Conservation (phyloP, 2,329 filamentous ascomycete species). For the Colletotrichum tropicale region DNA sequence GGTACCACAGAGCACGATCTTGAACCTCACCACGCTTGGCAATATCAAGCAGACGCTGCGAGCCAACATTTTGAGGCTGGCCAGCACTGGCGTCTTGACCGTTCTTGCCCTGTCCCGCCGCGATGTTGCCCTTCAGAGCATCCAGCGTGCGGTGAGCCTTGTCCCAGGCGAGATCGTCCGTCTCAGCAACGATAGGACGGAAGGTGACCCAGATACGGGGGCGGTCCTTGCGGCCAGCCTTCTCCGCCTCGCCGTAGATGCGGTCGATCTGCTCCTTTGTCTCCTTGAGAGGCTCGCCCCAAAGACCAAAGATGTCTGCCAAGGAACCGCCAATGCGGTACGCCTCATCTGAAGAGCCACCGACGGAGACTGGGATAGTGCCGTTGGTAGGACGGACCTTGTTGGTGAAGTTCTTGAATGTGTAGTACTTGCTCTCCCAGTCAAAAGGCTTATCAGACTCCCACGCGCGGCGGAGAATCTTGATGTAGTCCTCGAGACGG, state of each 20-base stretch:
- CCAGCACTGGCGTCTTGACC: conserved; percentile 27
- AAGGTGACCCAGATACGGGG: conserved; percentile 70
- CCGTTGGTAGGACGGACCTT: conserved; percentile 57
- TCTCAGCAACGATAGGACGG: conserved; percentile 65
- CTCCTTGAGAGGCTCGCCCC: conserved; percentile 68
- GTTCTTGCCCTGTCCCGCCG: conserved; percentile 34
- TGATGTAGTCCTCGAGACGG: conserved; percentile 66
- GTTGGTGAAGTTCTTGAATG: conserved; percentile 63
- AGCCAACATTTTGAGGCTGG: conserved; percentile 62
- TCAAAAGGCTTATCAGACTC: conserved; percentile 61
- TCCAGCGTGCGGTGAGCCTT: conserved; percentile 64
- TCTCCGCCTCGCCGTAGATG: conserved; percentile 63
- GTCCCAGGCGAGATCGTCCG: conserved; percentile 65
- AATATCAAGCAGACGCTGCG: conserved; percentile 62
- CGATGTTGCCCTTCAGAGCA: conserved; percentile 47
- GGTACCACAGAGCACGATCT: conserved; percentile 67
- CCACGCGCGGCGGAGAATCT: conserved; percentile 64
- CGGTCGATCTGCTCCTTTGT: conserved; percentile 67
- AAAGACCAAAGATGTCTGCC: conserved; percentile 67
- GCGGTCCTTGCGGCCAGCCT: conserved; percentile 58
- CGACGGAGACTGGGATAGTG: conserved; percentile 62
- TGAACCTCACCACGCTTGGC: conserved; percentile 61
- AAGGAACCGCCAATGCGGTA: conserved; percentile 63
- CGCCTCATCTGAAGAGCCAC: conserved; percentile 62
- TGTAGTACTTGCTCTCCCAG: conserved; percentile 64